Base-by-base conservation (phyloP, 2,329 filamentous ascomycete genomes). In the Hansfordia pulvinata region DNA sequence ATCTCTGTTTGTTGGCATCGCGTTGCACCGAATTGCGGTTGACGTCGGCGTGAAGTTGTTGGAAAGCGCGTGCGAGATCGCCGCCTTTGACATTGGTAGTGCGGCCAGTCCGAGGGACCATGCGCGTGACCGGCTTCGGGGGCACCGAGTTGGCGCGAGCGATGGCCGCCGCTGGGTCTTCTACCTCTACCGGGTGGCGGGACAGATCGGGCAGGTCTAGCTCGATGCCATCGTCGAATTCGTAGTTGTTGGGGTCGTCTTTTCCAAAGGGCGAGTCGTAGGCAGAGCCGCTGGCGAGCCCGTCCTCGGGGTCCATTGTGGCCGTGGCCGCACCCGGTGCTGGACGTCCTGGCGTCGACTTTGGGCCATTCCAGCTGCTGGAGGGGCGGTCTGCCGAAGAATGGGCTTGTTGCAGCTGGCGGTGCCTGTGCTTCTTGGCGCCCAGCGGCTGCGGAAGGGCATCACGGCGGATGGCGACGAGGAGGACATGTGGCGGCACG, bases 1-100 rank as follows among this genome's bases (percentile, higher is more conserved):
- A 82, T 35, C 62, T 60, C 53, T 90, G 82, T 35, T 41, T 48
- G 12, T 51, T 47, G 28, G 59, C 59, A 40, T 83, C 73, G 3
- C 25, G 31, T 37, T 52, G 59, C 26, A 90, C 55, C 22, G 52
- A 59, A 44, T 88, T 85, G 41, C 47, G 40, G 5, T 38, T 35
- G 17, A 56, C 44, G 26, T 59, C 41, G 20, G 40, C 39, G 20
- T 54, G 44, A 4, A 70, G 47, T 5, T 58, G 30, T 18, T 43
- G 41, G 20, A 74, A 49, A 1, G 62, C 60, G 6, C 51, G 39
- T n/a, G 53, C 50, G 4, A 60, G 46, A 17, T 64, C 65, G 1
- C 62, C 47, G 27, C 50, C 56, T 27, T 48, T 47, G 8, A 68
- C 46, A 25, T 56, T 38, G 3, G 58, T 34, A 2, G 58, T 62